These are phyloP conservation scores for Huiozyma naganishii DNA, from an alignment of 805 yeast species.

Conservation along the genomic window DNA sequence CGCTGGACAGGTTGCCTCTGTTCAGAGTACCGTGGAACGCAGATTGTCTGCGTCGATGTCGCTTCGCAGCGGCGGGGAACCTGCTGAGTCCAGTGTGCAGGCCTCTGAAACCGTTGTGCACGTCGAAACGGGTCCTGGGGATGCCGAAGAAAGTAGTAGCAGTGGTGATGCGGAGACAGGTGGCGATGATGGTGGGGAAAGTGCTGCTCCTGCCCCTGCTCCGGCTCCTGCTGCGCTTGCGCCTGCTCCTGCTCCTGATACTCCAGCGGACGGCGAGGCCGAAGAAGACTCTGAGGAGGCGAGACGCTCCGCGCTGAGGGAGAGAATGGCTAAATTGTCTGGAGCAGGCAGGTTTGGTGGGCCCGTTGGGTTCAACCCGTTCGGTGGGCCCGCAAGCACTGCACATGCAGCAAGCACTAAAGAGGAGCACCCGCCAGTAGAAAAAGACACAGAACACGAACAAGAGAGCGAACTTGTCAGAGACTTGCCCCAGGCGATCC, in stretches of 20 bases:
- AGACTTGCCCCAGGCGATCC: constrained; percentile 31
- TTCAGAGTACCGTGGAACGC: neutral
- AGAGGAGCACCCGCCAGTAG: constrained; percentile 18
- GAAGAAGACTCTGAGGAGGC: constrained; percentile 70
- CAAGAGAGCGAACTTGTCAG: constrained; percentile 7
- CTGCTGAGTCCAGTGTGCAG: neutral
- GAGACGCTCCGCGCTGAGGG: constrained; percentile 66
- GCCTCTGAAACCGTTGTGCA: neutral
- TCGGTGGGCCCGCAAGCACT: constrained; percentile 25
- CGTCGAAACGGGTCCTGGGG: neutral
- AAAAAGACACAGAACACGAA: constrained; percentile 13
- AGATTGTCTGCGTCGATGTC: neutral
- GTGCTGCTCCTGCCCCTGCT: neutral
- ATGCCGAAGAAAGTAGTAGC: neutral
- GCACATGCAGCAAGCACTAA: constrained; percentile 13
- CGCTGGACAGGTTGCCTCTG: constrained; percentile 11
- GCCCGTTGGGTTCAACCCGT: constrained; percentile 34
- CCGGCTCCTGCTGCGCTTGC: too few species aligned
- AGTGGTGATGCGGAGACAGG: neutral
- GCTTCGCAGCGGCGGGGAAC: neutral
- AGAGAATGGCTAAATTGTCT: constrained; percentile 91
- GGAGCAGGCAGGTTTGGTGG: constrained; percentile 69
- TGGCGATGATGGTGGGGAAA: neutral
- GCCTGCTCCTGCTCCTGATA: neutral
- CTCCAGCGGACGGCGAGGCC: constrained; percentile 6